Percentiles rank a stretch among this genome's conserved stretches.
Evolutionary conservation across 768 basidiomycete genomes (phyloP).

Genomic region (Suillus subalutaceus): DNA sequence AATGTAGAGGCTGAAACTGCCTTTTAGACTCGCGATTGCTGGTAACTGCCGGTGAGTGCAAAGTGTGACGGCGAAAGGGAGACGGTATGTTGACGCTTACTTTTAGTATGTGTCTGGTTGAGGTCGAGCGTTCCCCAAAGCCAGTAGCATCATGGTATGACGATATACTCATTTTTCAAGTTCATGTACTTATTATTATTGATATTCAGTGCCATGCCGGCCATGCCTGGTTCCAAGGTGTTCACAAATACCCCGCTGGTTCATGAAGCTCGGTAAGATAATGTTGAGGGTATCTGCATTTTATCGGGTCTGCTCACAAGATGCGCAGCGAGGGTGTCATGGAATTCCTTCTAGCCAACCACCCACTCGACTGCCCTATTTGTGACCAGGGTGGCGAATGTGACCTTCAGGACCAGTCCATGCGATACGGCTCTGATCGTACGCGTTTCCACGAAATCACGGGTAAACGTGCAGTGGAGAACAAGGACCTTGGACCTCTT

Average conservation of each 20-base stretch:
- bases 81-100: slow-evolving; percentile 13
- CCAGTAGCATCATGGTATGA: slow-evolving; percentile 90
- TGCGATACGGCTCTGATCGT: slow-evolving; percentile 98
- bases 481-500: slow-evolving; percentile 97
- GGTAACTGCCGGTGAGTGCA: slow-evolving; percentile 89
- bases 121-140: slow-evolving; percentile 94
- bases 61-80: slow-evolving; percentile 3
- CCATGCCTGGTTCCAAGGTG: slow-evolving; percentile 91
- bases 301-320: slow-evolving; percentile 15
- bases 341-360: slow-evolving; percentile 98
- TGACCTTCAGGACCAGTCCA: slow-evolving; percentile 98
- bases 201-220: slow-evolving; percentile 84
- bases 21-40: slow-evolving; percentile 83
- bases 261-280: slow-evolving; percentile 74
- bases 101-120: slow-evolving; percentile 96
- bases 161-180: background rate
- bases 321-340: slow-evolving; percentile 88
- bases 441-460: slow-evolving; percentile 98
- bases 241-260: slow-evolving; percentile 92
- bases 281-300: slow-evolving; percentile 7
- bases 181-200: slow-evolving; percentile 8
- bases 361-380: slow-evolving; percentile 97
- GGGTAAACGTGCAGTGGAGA: slow-evolving; percentile 96
- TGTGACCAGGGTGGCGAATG: slow-evolving; percentile 99
- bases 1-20: slow-evolving; percentile 2